These are phyloP conservation scores for Purshia tridentata DNA, from an alignment of 306 rosid species.

Conservation along the genomic window DNA sequence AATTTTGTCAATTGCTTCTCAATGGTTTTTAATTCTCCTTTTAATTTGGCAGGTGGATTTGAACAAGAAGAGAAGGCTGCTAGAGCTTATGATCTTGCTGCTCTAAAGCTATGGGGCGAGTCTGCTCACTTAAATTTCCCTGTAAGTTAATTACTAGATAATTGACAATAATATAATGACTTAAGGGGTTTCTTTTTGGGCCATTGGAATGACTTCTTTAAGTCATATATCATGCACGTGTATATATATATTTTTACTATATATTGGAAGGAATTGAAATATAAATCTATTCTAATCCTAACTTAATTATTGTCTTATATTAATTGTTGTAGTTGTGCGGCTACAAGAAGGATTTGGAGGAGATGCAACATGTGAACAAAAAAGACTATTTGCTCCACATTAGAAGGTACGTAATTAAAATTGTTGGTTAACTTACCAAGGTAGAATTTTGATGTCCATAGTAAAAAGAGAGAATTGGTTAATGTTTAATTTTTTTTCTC, in stretches of 20 bases:
- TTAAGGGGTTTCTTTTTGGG: too few species aligned
- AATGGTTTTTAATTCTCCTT: neutral
- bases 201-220: too few species aligned
- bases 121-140: constrained; percentile 34
- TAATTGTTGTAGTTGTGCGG: constrained; percentile 1
- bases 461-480: neutral
- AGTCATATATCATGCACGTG: too few species aligned
- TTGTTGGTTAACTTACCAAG: neutral
- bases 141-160: constrained; percentile 22
- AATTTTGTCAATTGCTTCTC: too few species aligned
- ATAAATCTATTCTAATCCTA: neutral
- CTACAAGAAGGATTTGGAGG: constrained; percentile 22
- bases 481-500: too few species aligned
- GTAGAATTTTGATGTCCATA: neutral
- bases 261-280: too few species aligned
- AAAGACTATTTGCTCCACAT: constrained; percentile 17
- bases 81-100: constrained; percentile 41
- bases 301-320: neutral
- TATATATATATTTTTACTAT: too few species aligned
- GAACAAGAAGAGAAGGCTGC: constrained; percentile 36
- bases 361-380: constrained; percentile 16
- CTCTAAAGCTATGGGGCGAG: constrained; percentile 43
- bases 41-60: constrained; percentile 23
- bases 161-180: neutral
- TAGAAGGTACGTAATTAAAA: constrained; percentile 28